phyloP scores from a whole-genome alignment of 108 stramenopile species.

The Pelagomonas calceolata region DNA sequence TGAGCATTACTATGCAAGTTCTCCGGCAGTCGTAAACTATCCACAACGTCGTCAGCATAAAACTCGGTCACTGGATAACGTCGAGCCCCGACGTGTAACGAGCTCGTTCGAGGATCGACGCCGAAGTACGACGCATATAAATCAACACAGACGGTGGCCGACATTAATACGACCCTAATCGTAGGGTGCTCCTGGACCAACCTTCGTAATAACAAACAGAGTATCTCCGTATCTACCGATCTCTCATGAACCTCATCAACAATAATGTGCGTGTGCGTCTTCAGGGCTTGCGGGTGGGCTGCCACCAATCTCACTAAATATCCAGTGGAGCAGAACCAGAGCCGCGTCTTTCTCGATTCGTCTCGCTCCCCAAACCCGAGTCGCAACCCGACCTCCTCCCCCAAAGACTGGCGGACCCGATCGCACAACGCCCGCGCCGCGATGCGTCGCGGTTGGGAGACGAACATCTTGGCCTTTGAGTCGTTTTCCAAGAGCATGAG shows the following conservation, averaged over 20 bases:
- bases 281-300: constrained; percentile 60
- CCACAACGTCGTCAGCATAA: constrained; percentile 59
- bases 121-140: constrained; percentile 71
- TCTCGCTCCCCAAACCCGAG: constrained; percentile 80
- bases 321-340: constrained; percentile 77
- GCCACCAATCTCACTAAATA: constrained; percentile 75
- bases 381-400: constrained; percentile 54
- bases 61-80: constrained; percentile 61
- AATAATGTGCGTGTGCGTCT: constrained; percentile 60
- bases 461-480: constrained; percentile 55
- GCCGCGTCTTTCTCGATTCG: constrained; percentile 51
- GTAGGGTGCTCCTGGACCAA: constrained; percentile 50
- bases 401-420: constrained; percentile 62
- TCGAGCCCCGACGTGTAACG: constrained; percentile 65
- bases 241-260: constrained; percentile 65
- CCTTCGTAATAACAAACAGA: constrained; percentile 66
- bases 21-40: constrained; percentile 16
- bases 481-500: constrained; percentile 61
- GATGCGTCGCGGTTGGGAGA: constrained; percentile 73
- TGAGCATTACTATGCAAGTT: too few species aligned
- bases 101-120: constrained; percentile 35
- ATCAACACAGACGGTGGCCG: constrained; percentile 69
- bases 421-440: constrained; percentile 72
- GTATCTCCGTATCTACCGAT: constrained; percentile 63
- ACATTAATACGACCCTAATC: constrained; percentile 78